Conservation (phyloP, 768 basidiomycete genomes). For the Cyclocybe aegerita region DNA sequence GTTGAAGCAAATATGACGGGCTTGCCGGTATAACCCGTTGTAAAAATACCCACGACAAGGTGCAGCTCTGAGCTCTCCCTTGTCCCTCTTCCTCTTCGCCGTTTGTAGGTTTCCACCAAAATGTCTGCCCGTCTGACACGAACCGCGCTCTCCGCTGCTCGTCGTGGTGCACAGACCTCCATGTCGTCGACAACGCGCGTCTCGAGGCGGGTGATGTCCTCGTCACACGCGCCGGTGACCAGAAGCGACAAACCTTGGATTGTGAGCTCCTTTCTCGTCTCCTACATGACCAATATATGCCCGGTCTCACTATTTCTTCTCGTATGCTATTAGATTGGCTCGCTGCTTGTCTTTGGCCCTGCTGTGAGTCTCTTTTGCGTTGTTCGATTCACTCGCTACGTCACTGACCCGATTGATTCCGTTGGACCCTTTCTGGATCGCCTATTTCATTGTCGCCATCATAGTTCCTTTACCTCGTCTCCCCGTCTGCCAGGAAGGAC, state of each 20-base stretch:
- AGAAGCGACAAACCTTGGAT: constrained; percentile 45
- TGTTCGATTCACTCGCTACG: constrained; percentile 1
- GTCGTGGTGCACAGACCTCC: constrained; percentile 29
- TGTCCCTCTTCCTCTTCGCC: constrained; percentile 5
- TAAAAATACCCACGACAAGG: constrained; percentile 19
- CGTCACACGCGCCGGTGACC: constrained; percentile 33
- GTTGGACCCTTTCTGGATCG: constrained; percentile 1
- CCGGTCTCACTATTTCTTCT: constrained; percentile 1
- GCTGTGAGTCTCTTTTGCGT: constrained; percentile 28
- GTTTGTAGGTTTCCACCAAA: constrained; percentile 6
- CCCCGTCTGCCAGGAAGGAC: constrained; percentile 37
- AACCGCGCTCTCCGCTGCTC: constrained; percentile 30
- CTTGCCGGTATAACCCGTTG: constrained; percentile 39
- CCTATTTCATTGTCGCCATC: not conserved
- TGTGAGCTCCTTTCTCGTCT: constrained; percentile 26
- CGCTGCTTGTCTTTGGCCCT: constrained; percentile 39
- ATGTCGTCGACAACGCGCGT: constrained; percentile 23
- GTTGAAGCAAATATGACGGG: not conserved
- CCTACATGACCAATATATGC: constrained; percentile 5
- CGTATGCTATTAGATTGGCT: constrained; percentile 32
- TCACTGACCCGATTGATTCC: constrained; percentile 1
- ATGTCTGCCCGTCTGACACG: constrained; percentile 42
- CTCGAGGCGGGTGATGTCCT: constrained; percentile 31
- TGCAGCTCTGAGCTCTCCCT: constrained; percentile 8
- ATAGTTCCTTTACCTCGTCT: constrained; percentile 41